Percentiles rank a stretch among this genome's conserved stretches.
phyloP scores from a whole-genome alignment of 2,329 filamentous ascomycete genomes.

The Proliferodiscus dingleyae region DNA sequence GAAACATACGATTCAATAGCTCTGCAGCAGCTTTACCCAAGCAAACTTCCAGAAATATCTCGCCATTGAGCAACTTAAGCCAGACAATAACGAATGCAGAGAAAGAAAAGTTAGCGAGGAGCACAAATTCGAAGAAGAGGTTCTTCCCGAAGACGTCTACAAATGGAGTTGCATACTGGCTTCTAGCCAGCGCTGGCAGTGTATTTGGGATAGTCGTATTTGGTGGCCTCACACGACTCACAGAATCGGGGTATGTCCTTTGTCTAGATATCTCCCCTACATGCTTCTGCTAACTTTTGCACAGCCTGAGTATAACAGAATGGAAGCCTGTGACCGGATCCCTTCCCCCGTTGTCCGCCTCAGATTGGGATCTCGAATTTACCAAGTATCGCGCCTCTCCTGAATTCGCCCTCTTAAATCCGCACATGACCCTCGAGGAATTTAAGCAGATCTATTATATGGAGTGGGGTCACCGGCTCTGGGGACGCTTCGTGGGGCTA shows the following conservation, averaged over 20 bases:
- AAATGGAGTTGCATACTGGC: conserved; percentile 83
- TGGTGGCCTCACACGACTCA: conserved; percentile 86
- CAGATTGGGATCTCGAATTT: conserved; percentile 91
- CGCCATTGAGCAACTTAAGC: conserved; percentile 22
- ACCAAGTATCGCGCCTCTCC: conserved; percentile 86
- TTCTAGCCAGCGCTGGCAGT: conserved; percentile 83
- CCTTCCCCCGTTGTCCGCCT: conserved; percentile 70
- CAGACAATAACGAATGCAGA: conserved; percentile 19
- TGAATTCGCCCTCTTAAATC: conserved; percentile 88
- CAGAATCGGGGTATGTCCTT: conserved; percentile 80
- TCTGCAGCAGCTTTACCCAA: conserved; percentile 16
- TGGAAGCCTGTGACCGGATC: conserved; percentile 96
- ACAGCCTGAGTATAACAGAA: conserved; percentile 93
- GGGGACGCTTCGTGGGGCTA: conserved; percentile 87
- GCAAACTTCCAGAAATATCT: conserved; percentile 3
- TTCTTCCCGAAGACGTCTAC: conserved; percentile 52
- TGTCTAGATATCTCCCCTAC: no score
- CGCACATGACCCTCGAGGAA: conserved; percentile 85
- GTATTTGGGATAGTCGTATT: conserved; percentile 97
- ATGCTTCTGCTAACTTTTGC: no score
- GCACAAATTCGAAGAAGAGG: conserved; percentile 6
- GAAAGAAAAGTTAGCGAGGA: conserved; percentile 6
- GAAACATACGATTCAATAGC: conserved; percentile 30
- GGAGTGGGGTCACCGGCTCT: conserved; percentile 96
- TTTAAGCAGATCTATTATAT: conserved; percentile 99